Percentiles rank a stretch among this genome's conserved stretches.
phyloP scores from a whole-genome alignment of 495 filamentous ascomycete genomes.

The Penicillium robsamsonii region DNA sequence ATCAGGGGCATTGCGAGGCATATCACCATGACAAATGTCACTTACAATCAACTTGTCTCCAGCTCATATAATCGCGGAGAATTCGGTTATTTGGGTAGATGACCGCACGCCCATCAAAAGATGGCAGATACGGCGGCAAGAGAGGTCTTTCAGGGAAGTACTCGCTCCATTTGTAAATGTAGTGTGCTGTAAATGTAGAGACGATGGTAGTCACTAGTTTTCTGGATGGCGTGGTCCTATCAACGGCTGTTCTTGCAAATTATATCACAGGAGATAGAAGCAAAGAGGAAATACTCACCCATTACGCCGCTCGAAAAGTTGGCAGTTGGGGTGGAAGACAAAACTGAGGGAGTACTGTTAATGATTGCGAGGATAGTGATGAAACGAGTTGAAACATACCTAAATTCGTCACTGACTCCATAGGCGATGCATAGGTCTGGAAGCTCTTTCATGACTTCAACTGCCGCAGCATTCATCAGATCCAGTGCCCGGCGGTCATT shows the following conservation, averaged over 20 bases:
- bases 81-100: slow-evolving; percentile 76
- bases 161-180: slow-evolving; percentile 73
- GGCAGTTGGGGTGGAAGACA: slow-evolving; percentile 75
- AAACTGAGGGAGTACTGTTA: slow-evolving; percentile 56
- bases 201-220: slow-evolving; percentile 89
- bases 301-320: slow-evolving; percentile 81
- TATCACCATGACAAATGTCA: slow-evolving; percentile 1
- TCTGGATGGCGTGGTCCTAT: slow-evolving; percentile 37
- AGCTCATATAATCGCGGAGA: slow-evolving; percentile 91
- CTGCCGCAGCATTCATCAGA: slow-evolving; percentile 91
- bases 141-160: slow-evolving; percentile 70
- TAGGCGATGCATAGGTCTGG: slow-evolving; percentile 86
- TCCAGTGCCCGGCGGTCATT: slow-evolving; percentile 85
- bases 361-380: not conserved
- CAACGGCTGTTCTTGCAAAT: not conserved
- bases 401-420: slow-evolving; percentile 91
- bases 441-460: slow-evolving; percentile 76
- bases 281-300: slow-evolving; percentile 55
- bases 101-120: slow-evolving; percentile 89
- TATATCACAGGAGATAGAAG: not conserved
- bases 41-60: slow-evolving; percentile 94
- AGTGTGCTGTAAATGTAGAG: slow-evolving; percentile 91
- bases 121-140: slow-evolving; percentile 67
- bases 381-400: slow-evolving; percentile 44
- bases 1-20: not conserved